Percentiles rank a stretch among this genome's conserved stretches.
These are phyloP conservation scores for Bisporella sp. DNA, from an alignment of 2,329 filamentous ascomycete genomes.

Conservation along the genomic window DNA sequence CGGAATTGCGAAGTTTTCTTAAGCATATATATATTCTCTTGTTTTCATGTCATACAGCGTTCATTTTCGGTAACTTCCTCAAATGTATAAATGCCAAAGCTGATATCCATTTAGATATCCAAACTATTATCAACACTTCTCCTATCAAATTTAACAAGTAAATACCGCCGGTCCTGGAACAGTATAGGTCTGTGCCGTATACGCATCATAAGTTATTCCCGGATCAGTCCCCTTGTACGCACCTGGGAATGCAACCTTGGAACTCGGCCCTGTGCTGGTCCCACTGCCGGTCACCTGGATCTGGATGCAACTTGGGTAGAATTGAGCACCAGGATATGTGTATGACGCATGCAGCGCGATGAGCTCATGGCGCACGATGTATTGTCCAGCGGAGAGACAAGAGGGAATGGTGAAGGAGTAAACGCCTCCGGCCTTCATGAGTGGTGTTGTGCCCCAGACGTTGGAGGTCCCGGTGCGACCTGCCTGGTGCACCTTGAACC, in stretches of 20 bases:
- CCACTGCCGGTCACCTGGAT: constrained; percentile 39
- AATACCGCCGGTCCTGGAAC: background rate
- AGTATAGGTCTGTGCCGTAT: background rate
- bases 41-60: too few species aligned
- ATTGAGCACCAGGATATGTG: constrained; percentile 19
- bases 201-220: background rate
- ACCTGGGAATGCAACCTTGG: constrained; percentile 38
- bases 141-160: too few species aligned
- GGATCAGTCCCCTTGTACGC: constrained; percentile 40
- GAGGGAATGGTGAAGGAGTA: constrained; percentile 43
- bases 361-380: constrained; percentile 47
- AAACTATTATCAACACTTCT: too few species aligned
- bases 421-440: constrained; percentile 27
- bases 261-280: constrained; percentile 33
- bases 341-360: constrained; percentile 40
- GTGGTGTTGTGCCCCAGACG: constrained; percentile 14
- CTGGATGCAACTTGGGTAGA: constrained; percentile 31
- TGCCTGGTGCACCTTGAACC: constrained; percentile 32
- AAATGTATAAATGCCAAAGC: too few species aligned
- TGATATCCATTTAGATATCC: too few species aligned
- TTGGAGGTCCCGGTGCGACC: background rate
- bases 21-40: too few species aligned
- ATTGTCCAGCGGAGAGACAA: constrained; percentile 46
- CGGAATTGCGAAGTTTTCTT: too few species aligned
- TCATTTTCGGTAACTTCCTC: too few species aligned